Percentiles rank a stretch among this genome's conserved stretches.
Conservation (phyloP, 2,329 filamentous ascomycete species). For the Orbilia blumenaviensis region DNA sequence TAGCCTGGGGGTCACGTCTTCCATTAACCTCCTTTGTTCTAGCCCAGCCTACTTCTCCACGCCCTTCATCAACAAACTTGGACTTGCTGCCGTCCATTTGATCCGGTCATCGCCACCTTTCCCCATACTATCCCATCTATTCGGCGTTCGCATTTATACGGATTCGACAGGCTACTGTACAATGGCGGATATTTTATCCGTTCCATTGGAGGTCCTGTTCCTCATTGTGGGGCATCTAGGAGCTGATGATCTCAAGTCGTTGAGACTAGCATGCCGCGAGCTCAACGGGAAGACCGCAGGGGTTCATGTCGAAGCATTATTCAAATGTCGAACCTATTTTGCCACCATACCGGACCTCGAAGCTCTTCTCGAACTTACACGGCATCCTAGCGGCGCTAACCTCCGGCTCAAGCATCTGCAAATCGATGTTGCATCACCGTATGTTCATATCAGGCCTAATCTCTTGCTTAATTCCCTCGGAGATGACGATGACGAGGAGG, state of each 20-base stretch:
- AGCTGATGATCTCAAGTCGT: slow-evolving; percentile 26
- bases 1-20: too few species aligned
- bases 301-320: slow-evolving; percentile 19
- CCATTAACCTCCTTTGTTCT: slow-evolving; percentile 3
- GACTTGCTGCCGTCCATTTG: not conserved
- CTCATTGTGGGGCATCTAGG: slow-evolving; percentile 27
- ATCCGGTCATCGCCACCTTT: not conserved
- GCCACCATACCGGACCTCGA: slow-evolving; percentile 44
- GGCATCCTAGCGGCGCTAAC: slow-evolving; percentile 34
- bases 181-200: slow-evolving; percentile 22
- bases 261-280: slow-evolving; percentile 15
- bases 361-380: slow-evolving; percentile 27
- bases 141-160: not conserved
- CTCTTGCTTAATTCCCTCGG: not conserved
- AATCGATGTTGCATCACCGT: slow-evolving; percentile 37
- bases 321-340: slow-evolving; percentile 34
- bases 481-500: slow-evolving; percentile 7
- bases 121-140: not conserved
- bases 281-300: slow-evolving; percentile 21
- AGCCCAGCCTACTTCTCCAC: slow-evolving; percentile 11
- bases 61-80: not conserved
- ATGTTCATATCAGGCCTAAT: slow-evolving; percentile 27
- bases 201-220: slow-evolving; percentile 43
- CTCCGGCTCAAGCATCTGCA: slow-evolving; percentile 41
- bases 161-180: not conserved